Percentiles rank a stretch among this genome's conserved stretches.
Conservation (phyloP, 2,329 filamentous ascomycete genomes). For the Diaporthe ilicicola region DNA sequence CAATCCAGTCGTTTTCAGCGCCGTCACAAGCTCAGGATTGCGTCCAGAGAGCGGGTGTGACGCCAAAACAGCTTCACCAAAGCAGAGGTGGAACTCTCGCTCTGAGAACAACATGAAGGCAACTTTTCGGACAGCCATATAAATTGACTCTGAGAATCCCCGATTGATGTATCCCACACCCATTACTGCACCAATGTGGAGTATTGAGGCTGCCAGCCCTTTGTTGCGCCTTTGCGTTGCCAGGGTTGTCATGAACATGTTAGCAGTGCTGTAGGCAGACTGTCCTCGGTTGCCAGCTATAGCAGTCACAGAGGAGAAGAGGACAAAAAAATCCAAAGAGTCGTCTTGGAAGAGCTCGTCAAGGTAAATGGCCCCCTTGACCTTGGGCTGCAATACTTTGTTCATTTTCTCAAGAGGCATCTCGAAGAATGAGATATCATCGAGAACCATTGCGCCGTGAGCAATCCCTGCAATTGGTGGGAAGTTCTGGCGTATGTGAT, state of each 20-base stretch:
- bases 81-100: too few species aligned
- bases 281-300: slow-evolving; percentile 45
- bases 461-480: slow-evolving; percentile 23
- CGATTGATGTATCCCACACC: slow-evolving; percentile 55
- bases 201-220: slow-evolving; percentile 48
- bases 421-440: neutral
- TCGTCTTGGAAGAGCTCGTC: slow-evolving; percentile 37
- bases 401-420: neutral
- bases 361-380: neutral
- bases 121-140: too few species aligned
- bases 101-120: too few species aligned
- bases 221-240: slow-evolving; percentile 44
- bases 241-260: slow-evolving; percentile 49
- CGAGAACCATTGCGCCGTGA: slow-evolving; percentile 31
- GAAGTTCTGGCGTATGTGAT: neutral
- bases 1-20: too few species aligned
- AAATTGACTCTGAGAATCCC: too few species aligned
- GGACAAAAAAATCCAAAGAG: slow-evolving; percentile 41
- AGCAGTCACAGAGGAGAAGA: slow-evolving; percentile 41
- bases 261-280: slow-evolving; percentile 53
- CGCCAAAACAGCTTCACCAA: too few species aligned
- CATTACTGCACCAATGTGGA: slow-evolving; percentile 49
- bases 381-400: slow-evolving; percentile 3
- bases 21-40: too few species aligned
- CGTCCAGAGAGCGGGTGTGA: too few species aligned